Percentiles rank a stretch among this genome's conserved stretches.
phyloP scores from a whole-genome alignment of 2,329 filamentous ascomycete species.

The Coniochaeta hoffmannii region DNA sequence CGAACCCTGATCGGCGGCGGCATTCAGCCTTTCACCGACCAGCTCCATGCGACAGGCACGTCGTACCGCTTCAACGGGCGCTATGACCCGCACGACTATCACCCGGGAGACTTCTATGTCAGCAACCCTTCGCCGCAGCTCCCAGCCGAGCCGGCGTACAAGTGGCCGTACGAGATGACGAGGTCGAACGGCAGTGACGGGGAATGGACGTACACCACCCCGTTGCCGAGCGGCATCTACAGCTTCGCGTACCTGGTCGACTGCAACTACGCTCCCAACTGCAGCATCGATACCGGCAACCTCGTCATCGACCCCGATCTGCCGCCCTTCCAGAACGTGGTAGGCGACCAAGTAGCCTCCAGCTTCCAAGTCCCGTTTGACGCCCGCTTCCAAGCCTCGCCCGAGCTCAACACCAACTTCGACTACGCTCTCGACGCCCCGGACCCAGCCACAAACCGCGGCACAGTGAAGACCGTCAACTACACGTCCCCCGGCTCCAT shows the following conservation, averaged over 20 bases:
- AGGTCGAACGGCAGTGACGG: slow-evolving; percentile 8
- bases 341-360: slow-evolving; percentile 18
- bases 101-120: slow-evolving; percentile 20
- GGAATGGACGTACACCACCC: slow-evolving; percentile 19
- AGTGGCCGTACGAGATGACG: slow-evolving; percentile 21
- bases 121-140: slow-evolving; percentile 9
- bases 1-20: slow-evolving; percentile 18
- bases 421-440: slow-evolving; percentile 18
- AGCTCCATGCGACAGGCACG: slow-evolving; percentile 17
- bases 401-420: slow-evolving; percentile 13
- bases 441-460: slow-evolving; percentile 12
- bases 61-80: slow-evolving; percentile 10
- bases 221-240: slow-evolving; percentile 20
- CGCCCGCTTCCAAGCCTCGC: slow-evolving; percentile 15
- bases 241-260: slow-evolving; percentile 20
- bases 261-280: slow-evolving; percentile 17
- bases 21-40: slow-evolving; percentile 18
- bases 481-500: slow-evolving; percentile 21
- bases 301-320: slow-evolving; percentile 21
- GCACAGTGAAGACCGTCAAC: slow-evolving; percentile 18
- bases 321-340: slow-evolving; percentile 18
- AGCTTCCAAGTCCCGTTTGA: slow-evolving; percentile 22
- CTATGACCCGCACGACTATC: slow-evolving; percentile 19
- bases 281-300: slow-evolving; percentile 19
- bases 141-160: slow-evolving; percentile 15